These are phyloP conservation scores for Diaporthe capsici DNA, from an alignment of 2,329 filamentous ascomycete species.

Conservation along the genomic window DNA sequence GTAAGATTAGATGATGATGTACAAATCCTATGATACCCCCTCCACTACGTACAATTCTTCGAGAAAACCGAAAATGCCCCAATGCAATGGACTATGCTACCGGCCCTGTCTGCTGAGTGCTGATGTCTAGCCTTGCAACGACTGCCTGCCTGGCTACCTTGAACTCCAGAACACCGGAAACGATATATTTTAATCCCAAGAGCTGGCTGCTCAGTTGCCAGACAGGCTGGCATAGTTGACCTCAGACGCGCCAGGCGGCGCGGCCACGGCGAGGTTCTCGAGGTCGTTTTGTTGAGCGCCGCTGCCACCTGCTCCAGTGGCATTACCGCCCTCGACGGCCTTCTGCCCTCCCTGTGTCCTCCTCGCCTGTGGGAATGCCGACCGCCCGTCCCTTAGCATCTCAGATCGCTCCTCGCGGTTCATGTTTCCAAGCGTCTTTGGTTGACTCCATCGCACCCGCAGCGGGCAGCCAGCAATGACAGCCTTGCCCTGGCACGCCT, in stretches of 20 bases:
- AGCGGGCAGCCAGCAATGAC: conserved; percentile 93
- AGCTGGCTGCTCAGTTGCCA: conserved; percentile 62
- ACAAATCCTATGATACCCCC: conserved; percentile 51
- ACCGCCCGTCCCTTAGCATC: conserved; percentile 84
- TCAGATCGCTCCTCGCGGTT: conserved; percentile 86
- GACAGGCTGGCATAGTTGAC: conserved; percentile 88
- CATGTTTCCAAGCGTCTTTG: conserved; percentile 92
- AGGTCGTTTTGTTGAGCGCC: conserved; percentile 44
- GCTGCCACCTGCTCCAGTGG: conserved; percentile 45
- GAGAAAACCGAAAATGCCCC: neutral
- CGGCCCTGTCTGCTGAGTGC: conserved; percentile 4
- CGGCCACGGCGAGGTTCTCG: conserved; percentile 69
- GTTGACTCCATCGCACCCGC: conserved; percentile 91
- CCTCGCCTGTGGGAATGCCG: conserved; percentile 65
- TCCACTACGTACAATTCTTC: conserved; percentile 21
- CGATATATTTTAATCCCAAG: neutral
- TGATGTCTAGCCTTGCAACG: conserved; percentile 1
- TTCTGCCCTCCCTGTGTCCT: conserved; percentile 53
- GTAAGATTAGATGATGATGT: conserved; percentile 42
- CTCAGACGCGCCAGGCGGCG: conserved; percentile 84
- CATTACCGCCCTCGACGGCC: conserved; percentile 50
- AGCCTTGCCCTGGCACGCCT: conserved; percentile 87
- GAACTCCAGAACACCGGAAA: conserved; percentile 50
- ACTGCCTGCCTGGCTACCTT: conserved; percentile 29
- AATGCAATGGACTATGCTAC: conserved; percentile 26